phyloP scores from a whole-genome alignment of 2,329 filamentous ascomycete genomes.

The Hysterium pulicare region DNA sequence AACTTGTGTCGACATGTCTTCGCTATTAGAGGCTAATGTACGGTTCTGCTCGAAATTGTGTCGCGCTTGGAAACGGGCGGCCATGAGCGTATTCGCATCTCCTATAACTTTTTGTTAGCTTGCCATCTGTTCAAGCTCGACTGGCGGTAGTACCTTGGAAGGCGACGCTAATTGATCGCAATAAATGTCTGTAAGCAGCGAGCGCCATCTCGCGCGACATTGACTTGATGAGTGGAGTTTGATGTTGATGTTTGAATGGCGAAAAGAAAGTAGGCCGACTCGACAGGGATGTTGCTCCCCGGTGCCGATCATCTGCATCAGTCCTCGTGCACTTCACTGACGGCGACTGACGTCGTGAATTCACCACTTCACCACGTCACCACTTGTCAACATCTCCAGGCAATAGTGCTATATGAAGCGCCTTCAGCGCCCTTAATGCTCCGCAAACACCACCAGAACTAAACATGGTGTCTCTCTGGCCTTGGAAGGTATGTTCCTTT shows the following conservation, averaged over 20 bases:
- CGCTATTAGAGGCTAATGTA: slow-evolving; percentile 54
- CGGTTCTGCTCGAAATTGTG: slow-evolving; percentile 68
- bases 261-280: no score
- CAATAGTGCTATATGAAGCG: no score
- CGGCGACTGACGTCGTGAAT: no score
- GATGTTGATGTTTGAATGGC: slow-evolving; percentile 10
- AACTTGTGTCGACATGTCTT: slow-evolving; percentile 63
- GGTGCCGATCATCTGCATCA: slow-evolving; percentile 23
- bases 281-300: slow-evolving; percentile 21
- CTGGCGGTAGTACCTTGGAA: slow-evolving; percentile 64
- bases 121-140: slow-evolving; percentile 8
- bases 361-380: no score
- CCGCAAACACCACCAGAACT: no score
- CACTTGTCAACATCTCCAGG: no score
- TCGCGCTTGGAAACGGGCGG: slow-evolving; percentile 71
- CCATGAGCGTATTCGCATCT: slow-evolving; percentile 64
- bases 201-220: slow-evolving; percentile 55
- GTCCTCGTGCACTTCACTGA: no score
- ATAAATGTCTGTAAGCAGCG: slow-evolving; percentile 73
- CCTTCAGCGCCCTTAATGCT: no score
- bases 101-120: slow-evolving; percentile 49
- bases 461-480: slow-evolving; percentile 79
- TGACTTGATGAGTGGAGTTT: slow-evolving; percentile 3
- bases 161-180: slow-evolving; percentile 76
- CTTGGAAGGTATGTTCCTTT: slow-evolving; percentile 63